phyloP scores from a whole-genome alignment of 768 basidiomycete species.

The Auriscalpium vulgare region DNA sequence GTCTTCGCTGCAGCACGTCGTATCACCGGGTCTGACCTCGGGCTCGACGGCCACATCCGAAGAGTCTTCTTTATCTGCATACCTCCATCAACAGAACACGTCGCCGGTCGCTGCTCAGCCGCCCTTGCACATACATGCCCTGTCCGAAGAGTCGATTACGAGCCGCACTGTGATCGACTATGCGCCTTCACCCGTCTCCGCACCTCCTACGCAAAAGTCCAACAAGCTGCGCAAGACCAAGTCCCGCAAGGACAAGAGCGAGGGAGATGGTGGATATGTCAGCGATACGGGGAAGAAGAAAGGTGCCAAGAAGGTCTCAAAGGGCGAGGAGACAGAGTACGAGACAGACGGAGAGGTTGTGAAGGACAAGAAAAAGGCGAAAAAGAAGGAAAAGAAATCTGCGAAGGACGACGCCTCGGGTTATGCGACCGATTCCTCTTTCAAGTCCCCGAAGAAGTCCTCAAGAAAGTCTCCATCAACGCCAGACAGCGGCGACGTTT shows the following conservation, averaged over 20 bases:
- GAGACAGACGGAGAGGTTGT: conserved; percentile 26
- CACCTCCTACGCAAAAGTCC: conserved; percentile 11
- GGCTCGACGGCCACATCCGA: conserved; percentile 36
- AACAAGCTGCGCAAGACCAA: conserved; percentile 32
- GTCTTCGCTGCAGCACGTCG: conserved; percentile 10
- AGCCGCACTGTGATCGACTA: conserved; percentile 24
- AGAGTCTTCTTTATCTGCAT: conserved; percentile 29
- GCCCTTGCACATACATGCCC: background rate
- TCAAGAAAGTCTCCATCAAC: conserved; percentile 12
- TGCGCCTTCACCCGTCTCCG: conserved; percentile 10
- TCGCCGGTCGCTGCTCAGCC: conserved; percentile 3
- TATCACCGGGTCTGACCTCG: conserved; percentile 30
- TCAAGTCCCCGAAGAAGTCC: background rate
- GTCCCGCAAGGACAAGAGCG: conserved; percentile 36
- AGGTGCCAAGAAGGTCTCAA: conserved; percentile 6
- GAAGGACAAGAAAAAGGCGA: conserved; percentile 11
- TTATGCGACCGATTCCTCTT: background rate
- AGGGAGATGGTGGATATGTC: conserved; percentile 44
- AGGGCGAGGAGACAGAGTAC: conserved; percentile 20
- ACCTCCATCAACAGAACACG: conserved; percentile 8
- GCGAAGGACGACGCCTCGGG: conserved; percentile 7
- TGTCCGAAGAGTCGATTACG: background rate
- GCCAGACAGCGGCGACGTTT: conserved; percentile 17
- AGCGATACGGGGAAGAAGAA: conserved; percentile 33
- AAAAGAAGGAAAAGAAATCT: conserved; percentile 13